Conservation (phyloP, 2,329 filamentous ascomycete genomes). For the Neonectria sp. region DNA sequence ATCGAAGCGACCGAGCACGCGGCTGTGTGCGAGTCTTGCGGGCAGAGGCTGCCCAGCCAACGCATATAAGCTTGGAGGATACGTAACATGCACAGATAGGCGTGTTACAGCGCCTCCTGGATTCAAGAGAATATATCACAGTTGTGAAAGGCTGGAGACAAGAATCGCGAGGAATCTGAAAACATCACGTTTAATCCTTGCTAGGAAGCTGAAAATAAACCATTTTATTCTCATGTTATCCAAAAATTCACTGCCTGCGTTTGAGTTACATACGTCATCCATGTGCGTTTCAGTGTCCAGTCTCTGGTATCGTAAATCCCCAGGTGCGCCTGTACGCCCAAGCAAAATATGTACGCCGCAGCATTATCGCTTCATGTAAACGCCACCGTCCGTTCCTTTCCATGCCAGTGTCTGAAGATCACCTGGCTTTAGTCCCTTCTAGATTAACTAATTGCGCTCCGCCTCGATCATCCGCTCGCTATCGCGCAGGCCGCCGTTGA, state of each 20-base stretch:
- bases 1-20: not conserved
- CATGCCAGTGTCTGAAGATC: not conserved
- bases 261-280: not conserved
- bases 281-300: constrained; percentile 17
- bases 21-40: not conserved
- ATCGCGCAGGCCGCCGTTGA: constrained; percentile 59
- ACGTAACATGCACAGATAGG: not conserved
- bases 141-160: not conserved
- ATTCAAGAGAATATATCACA: not conserved
- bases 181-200: too few species aligned
- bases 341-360: constrained; percentile 14
- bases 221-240: not conserved
- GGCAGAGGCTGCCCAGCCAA: not conserved
- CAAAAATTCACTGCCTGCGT: not conserved
- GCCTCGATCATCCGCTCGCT: constrained; percentile 61
- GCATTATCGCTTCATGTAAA: constrained; percentile 8
- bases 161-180: not conserved
- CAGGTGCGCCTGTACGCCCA: constrained; percentile 32
- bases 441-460: constrained; percentile 19
- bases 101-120: not conserved
- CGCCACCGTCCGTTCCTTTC: not conserved
- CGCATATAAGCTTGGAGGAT: not conserved
- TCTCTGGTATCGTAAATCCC: constrained; percentile 21
- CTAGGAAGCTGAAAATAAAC: not conserved
- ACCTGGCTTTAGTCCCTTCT: not conserved